These are phyloP conservation scores for Penicillium pulvis DNA, from an alignment of 495 filamentous ascomycete species.

Conservation along the genomic window DNA sequence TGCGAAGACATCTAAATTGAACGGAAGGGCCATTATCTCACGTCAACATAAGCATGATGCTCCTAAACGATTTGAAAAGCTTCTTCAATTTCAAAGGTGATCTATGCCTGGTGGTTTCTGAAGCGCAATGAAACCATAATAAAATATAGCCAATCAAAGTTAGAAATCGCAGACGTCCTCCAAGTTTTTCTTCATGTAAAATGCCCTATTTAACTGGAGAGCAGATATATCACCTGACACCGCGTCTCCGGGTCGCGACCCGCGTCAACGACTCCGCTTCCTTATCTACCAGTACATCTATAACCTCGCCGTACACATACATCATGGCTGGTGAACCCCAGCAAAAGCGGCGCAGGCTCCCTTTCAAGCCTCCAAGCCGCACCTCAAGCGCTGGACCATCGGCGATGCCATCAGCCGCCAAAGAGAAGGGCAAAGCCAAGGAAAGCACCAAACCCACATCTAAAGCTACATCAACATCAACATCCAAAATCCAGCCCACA, in stretches of 20 bases:
- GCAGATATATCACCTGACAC: constrained; percentile 34
- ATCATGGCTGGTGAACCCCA: constrained; percentile 44
- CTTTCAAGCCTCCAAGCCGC: constrained; percentile 55
- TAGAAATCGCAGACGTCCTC: too few relatives aligned
- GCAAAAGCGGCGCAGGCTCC: constrained; percentile 46
- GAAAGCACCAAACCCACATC: constrained; percentile 24
- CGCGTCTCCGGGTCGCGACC: constrained; percentile 25
- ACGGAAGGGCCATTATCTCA: too few relatives aligned
- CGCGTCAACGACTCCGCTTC: constrained; percentile 4
- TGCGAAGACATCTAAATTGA: too few relatives aligned
- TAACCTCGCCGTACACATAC: not conserved
- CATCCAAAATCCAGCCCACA: constrained; percentile 18
- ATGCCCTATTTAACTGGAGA: too few relatives aligned
- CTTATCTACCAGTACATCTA: not conserved
- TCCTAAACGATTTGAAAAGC: too few relatives aligned
- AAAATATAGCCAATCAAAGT: too few relatives aligned
- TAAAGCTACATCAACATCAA: constrained; percentile 14
- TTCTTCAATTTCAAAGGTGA: too few relatives aligned
- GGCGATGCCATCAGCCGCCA: constrained; percentile 9
- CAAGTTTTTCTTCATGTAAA: not conserved
- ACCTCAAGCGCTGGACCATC: constrained; percentile 28
- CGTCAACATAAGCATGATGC: too few relatives aligned
- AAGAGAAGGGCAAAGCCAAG: constrained; percentile 25
- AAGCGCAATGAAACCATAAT: too few relatives aligned
- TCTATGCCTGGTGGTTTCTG: too few relatives aligned